These are phyloP conservation scores for Angomonas ambiguus DNA, from an alignment of 208 protist genomes.

Conservation along the genomic window DNA sequence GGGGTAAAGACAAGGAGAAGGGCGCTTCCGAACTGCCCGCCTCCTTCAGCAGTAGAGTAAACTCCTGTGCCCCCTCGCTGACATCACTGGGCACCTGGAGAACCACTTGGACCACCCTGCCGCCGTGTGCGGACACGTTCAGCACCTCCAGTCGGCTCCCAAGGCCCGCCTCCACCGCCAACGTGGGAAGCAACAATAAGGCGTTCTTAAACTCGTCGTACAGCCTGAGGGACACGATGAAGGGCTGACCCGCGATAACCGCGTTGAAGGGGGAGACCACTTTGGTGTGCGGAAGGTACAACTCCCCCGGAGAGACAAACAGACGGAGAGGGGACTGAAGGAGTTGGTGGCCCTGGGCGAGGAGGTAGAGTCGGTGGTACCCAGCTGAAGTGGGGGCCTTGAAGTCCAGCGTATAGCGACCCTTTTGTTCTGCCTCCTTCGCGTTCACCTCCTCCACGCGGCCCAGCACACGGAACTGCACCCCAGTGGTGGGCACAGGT, in stretches of 20 bases:
- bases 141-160: slow-evolving; percentile 12
- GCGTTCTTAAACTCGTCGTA: slow-evolving; percentile 43
- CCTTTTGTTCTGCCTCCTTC: slow-evolving; percentile 17
- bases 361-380: slow-evolving; percentile 41
- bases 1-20: slow-evolving; percentile 16
- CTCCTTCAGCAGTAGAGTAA: slow-evolving; percentile 7
- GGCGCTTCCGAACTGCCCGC: not conserved
- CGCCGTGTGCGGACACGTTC: not conserved
- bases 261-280: slow-evolving; percentile 43
- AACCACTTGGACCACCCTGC: slow-evolving; percentile 13
- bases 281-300: slow-evolving; percentile 29
- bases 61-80: not conserved
- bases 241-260: slow-evolving; percentile 45
- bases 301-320: slow-evolving; percentile 28
- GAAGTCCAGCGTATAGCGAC: slow-evolving; percentile 37
- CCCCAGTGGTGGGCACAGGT: slow-evolving; percentile 20
- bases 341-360: slow-evolving; percentile 58
- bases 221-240: slow-evolving; percentile 39
- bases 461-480: slow-evolving; percentile 40
- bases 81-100: slow-evolving; percentile 8
- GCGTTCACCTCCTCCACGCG: slow-evolving; percentile 15
- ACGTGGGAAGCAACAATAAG: slow-evolving; percentile 8
- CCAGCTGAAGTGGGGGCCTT: slow-evolving; percentile 38
- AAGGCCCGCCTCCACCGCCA: not conserved
- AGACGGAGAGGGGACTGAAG: slow-evolving; percentile 57